These are phyloP conservation scores for Exophiala spinifera DNA, from an alignment of 2,329 filamentous ascomycete species.

Conservation along the genomic window DNA sequence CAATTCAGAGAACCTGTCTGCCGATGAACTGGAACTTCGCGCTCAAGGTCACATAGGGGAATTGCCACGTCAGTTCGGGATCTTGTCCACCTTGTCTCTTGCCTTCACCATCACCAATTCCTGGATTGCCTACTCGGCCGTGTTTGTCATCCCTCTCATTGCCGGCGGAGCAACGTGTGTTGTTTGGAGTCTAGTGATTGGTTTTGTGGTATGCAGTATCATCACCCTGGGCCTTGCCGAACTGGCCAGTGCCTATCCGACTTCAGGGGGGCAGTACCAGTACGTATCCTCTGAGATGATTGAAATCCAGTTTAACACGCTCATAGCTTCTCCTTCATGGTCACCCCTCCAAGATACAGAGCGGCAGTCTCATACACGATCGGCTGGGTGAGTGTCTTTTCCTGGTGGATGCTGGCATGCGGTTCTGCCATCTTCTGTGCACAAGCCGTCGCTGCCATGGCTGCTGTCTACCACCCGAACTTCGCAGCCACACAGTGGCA, in stretches of 20 bases:
- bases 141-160: conserved; percentile 25
- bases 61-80: conserved; percentile 27
- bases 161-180: conserved; percentile 31
- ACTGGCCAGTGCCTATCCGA: conserved; percentile 31
- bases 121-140: conserved; percentile 33
- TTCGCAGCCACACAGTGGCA: conserved; percentile 28
- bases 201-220: conserved; percentile 25
- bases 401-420: conserved; percentile 28
- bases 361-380: conserved; percentile 25
- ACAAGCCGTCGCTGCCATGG: conserved; percentile 15
- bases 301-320: background rate
- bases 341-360: conserved; percentile 16
- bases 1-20: conserved; percentile 6
- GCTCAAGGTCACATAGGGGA: conserved; percentile 19
- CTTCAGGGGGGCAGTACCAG: conserved; percentile 33
- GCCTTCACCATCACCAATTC: conserved; percentile 35
- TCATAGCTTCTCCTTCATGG: conserved; percentile 31
- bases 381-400: conserved; percentile 31
- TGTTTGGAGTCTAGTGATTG: conserved; percentile 29
- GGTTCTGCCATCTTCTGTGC: conserved; percentile 23
- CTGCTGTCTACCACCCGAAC: conserved; percentile 18
- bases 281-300: background rate
- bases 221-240: conserved; percentile 31
- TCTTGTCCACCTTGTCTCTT: conserved; percentile 30
- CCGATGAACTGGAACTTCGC: conserved; percentile 13